Percentiles rank a stretch among this genome's conserved stretches.
These are phyloP conservation scores for Komagataea norvegica DNA, from an alignment of 1,139 yeast genomes.

Conservation along the genomic window DNA sequence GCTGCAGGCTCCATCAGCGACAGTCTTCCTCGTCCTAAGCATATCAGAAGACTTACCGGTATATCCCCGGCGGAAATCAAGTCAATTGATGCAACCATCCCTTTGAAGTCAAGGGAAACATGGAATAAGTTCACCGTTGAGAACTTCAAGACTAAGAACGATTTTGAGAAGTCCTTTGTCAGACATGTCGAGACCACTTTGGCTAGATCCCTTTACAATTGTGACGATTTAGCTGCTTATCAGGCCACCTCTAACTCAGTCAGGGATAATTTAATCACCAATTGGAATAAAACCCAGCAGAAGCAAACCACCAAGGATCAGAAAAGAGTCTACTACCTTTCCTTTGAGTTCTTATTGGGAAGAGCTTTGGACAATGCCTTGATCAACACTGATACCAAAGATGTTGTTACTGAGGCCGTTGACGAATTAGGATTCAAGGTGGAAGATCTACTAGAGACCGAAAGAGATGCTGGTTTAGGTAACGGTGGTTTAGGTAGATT, in stretches of 20 bases:
- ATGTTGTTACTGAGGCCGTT: slow-evolving; percentile 50
- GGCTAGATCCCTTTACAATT: slow-evolving; percentile 86
- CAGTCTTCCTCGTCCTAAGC: slow-evolving; percentile 26
- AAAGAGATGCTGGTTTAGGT: slow-evolving; percentile 93
- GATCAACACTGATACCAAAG: slow-evolving; percentile 65
- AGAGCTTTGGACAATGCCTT: slow-evolving; percentile 92
- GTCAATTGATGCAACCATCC: slow-evolving; percentile 77
- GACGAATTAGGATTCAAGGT: slow-evolving; percentile 78
- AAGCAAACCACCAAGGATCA: slow-evolving; percentile 79
- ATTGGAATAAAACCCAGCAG: slow-evolving; percentile 94
- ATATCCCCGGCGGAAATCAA: slow-evolving; percentile 87
- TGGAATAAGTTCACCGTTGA: slow-evolving; percentile 66
- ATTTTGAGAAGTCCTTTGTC: slow-evolving; percentile 67
- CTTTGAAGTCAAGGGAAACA: slow-evolving; percentile 65
- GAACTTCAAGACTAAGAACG: slow-evolving; percentile 49
- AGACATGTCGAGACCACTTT: slow-evolving; percentile 85
- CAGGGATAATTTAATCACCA: slow-evolving; percentile 73
- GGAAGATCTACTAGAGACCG: slow-evolving; percentile 81
- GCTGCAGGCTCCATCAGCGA: slow-evolving; percentile 11
- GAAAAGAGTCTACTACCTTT: slow-evolving; percentile 81
- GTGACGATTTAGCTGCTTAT: slow-evolving; percentile 89
- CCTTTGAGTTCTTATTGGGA: slow-evolving; percentile 91
- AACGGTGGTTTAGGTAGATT: slow-evolving; percentile 94
- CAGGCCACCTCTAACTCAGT: slow-evolving; percentile 81
- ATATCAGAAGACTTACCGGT: slow-evolving; percentile 71